phyloP scores from a whole-genome alignment of 2,329 filamentous ascomycete species.

The Plectosphaerella plurivora region DNA sequence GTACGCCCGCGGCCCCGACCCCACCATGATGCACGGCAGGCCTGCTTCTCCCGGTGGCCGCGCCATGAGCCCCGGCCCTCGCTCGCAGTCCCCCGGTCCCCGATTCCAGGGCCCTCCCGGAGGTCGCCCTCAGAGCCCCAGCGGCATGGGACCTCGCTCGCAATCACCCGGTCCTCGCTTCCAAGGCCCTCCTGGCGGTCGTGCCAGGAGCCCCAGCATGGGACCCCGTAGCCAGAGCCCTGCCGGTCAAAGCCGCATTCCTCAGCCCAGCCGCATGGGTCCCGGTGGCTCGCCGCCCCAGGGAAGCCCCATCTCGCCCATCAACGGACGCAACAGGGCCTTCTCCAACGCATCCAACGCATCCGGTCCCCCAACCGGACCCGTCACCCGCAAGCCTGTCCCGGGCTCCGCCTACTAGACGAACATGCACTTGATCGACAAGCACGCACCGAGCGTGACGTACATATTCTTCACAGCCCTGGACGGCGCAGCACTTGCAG shows the following conservation, averaged over 20 bases:
- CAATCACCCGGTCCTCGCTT: slow-evolving; percentile 41
- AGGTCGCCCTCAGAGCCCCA: slow-evolving; percentile 27
- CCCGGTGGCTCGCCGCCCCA: slow-evolving; percentile 25
- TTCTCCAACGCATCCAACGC: background rate
- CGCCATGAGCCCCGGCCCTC: slow-evolving; percentile 35
- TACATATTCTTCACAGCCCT: slow-evolving; percentile 9
- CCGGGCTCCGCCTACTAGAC: slow-evolving; percentile 42
- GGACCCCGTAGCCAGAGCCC: slow-evolving; percentile 35
- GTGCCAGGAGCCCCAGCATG: slow-evolving; percentile 37
- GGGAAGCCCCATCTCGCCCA: slow-evolving; percentile 9
- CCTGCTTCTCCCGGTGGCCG: slow-evolving; percentile 39
- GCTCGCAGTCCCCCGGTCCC: slow-evolving; percentile 22
- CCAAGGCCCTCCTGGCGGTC: slow-evolving; percentile 23
- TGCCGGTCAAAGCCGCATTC: slow-evolving; percentile 39
- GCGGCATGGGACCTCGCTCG: slow-evolving; percentile 31
- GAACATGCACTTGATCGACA: background rate
- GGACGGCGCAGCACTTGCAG: slow-evolving; percentile 11
- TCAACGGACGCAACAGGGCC: background rate
- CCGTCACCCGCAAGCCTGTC: slow-evolving; percentile 51
- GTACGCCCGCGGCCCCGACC: slow-evolving; percentile 24
- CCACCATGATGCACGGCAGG: slow-evolving; percentile 28
- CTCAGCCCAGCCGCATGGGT: slow-evolving; percentile 36
- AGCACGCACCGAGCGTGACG: slow-evolving; percentile 2
- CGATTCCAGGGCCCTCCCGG: slow-evolving; percentile 27
- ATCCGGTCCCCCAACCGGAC: slow-evolving; percentile 29